These are phyloP conservation scores for Fraxinus floribunda DNA, from an alignment of 305 asterid genomes.

Conservation along the genomic window DNA sequence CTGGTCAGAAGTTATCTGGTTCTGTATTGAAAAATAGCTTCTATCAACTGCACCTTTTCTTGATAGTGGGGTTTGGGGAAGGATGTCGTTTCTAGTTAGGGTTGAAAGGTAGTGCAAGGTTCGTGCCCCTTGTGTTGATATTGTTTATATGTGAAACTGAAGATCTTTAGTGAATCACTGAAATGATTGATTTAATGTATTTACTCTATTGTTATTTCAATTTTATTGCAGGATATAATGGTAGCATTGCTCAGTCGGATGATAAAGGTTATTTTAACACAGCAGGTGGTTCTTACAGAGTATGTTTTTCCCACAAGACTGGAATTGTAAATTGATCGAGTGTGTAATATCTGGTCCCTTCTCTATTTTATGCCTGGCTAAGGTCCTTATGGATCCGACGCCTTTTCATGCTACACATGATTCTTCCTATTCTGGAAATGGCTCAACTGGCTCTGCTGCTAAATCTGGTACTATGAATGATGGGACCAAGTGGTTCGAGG, in stretches of 20 bases:
- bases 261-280: slow-evolving; percentile 46
- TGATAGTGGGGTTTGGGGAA: background rate
- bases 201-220: background rate
- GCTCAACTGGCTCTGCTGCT: slow-evolving; percentile 27
- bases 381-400: slow-evolving; percentile 57
- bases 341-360: slow-evolving; percentile 30
- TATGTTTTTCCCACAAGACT: slow-evolving; percentile 25
- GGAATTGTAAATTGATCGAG: background rate
- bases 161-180: background rate
- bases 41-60: background rate
- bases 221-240: slow-evolving; percentile 44
- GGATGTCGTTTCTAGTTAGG: background rate
- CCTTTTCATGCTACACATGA: slow-evolving; percentile 50
- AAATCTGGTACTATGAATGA: slow-evolving; percentile 36
- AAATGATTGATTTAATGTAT: background rate
- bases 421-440: slow-evolving; percentile 42
- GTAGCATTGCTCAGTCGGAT: slow-evolving; percentile 45
- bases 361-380: slow-evolving; percentile 56
- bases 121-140: background rate
- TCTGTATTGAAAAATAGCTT: slow-evolving; percentile 2
- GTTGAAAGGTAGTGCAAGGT: background rate
- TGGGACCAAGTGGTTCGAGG: slow-evolving; percentile 40
- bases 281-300: slow-evolving; percentile 41
- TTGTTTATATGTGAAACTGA: background rate
- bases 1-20: slow-evolving; percentile 43